Conservation (phyloP, 768 basidiomycete species). For the Russula earlei region DNA sequence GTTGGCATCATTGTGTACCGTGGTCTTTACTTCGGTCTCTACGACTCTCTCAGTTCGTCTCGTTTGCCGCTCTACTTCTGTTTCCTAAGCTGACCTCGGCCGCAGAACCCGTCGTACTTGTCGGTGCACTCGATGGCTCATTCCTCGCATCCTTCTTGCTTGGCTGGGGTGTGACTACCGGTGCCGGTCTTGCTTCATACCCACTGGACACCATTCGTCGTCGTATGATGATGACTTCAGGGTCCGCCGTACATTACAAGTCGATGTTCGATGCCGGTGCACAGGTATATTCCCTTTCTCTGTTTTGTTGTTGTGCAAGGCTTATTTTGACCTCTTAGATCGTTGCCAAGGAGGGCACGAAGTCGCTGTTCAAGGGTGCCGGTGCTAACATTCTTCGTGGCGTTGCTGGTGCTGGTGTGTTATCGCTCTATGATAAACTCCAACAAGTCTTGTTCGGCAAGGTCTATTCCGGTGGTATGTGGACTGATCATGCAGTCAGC, state of each 20-base stretch:
- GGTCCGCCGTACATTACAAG: conserved; percentile 93
- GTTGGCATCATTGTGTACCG: conserved; percentile 99
- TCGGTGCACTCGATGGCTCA: conserved; percentile 89
- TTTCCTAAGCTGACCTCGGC: conserved; percentile 17
- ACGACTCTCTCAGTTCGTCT: conserved; percentile 80
- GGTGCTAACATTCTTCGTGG: conserved; percentile 90
- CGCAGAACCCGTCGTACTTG: conserved; percentile 91
- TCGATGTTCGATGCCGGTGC: conserved; percentile 96
- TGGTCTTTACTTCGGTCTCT: conserved; percentile 98
- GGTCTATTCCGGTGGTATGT: conserved; percentile 92
- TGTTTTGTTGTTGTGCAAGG: too few relatives aligned
- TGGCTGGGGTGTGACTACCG: conserved; percentile 98
- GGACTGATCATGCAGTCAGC: background rate
- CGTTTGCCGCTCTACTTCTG: background rate
- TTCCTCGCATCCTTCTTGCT: conserved; percentile 96
- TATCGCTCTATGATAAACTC: conserved; percentile 98
- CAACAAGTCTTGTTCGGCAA: conserved; percentile 96
- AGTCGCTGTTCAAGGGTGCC: conserved; percentile 98
- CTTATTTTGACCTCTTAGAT: conserved; percentile 34
- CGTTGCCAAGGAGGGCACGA: conserved; percentile 87
- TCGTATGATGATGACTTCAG: conserved; percentile 99
- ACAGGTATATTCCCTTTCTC: conserved; percentile 30
- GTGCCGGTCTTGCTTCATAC: conserved; percentile 98
- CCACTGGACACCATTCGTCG: conserved; percentile 94
- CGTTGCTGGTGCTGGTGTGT: conserved; percentile 99